Evolutionary conservation across 345 rosid genomes (phyloP), one percentile per base, ranked within the genome.

Genomic region (Citrus mangshanensis): DNA sequence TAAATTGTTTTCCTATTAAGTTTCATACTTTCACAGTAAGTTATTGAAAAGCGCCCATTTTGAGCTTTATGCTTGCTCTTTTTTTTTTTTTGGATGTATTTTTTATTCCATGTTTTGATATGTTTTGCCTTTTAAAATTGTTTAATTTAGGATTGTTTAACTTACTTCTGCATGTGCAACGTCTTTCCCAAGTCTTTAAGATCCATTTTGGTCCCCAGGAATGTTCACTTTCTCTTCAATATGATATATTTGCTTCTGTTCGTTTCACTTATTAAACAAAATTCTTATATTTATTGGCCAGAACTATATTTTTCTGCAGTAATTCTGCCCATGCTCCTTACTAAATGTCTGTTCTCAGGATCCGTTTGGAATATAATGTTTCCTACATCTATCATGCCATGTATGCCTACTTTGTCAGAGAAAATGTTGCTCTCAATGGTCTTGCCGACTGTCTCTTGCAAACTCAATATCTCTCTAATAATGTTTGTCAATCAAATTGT

Each of bases 341-440:
- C 70, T 65, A 78, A 38, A 25, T 7, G 60, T 72, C 19, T 75
- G 62, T 37, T 70, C 38, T 70, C 9, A 65, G 79, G n/a, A 68
- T 38, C 83, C 89, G 94, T 79, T 94, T 91, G 90, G 95, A 92
- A 82, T 94, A 93, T 88, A 92, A 81, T 70, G 93, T 88, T 25
- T 93, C 98, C 21, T 93, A 93, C 70, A 86, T 91, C 30, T 94
- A 94, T 82, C 97, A 91, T 67, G 90, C 96, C 61, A 63, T 94
- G 86, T 90, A 82, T 82, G 96, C 97, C 30, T 93, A 90, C 81
- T 94, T 94, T 27, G 97, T 91, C 84, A 84, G 98, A 80, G 98
- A 91, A 70, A 88, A 94, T 63, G 88, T 93, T 27, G 95, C 89
- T 32, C 89, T n/a, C n/a, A n/a, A n/a, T n/a, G n/a, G n/a, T n/a